Evolutionary conservation across 345 rosid species (phyloP), one percentile per base, ranked within the genome.

Genomic region (Rhizophora mangle): DNA sequence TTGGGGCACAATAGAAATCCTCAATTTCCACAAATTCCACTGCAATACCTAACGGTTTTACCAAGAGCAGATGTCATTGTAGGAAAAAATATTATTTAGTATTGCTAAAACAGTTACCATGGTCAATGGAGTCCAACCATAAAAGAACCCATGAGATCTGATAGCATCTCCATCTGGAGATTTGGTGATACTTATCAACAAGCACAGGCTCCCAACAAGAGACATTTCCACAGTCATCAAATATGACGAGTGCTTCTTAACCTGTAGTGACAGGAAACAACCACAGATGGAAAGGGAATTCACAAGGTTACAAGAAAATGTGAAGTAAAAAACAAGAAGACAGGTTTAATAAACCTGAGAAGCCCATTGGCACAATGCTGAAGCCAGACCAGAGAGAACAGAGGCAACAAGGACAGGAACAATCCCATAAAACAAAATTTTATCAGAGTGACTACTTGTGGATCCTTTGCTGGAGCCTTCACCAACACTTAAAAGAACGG

Each of bases 131-230:
- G 94, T 95, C 98, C 99, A 95, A 43, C 97, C 99, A 74, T 90
- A 85, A 73, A 95, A 92, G 79, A 90, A 92, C 20, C 99, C 99
- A 9, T 73, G 75, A 73, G 63, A 78, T 76, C 83, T 86, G 58
- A 92, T 95, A 31, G 97, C 93, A 82, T 88, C 91, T 59, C 99
- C 99, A 77, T 95, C 99, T 11, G 99, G 99, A 82, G 99, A 95
- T 78, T 87, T 92, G 32, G 82, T 72, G 68, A 83, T 87, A 51
- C 99, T 95, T 72, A 68, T 85, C 81, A 90, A 74, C 82, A 95
- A 78, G 82, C 99, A 95, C 30, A 95, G 73, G 85, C 94, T 87
- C 80, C 99, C 99, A 76, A 87, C 92, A 64, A 95, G 56, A 53
- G 99, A 95, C 99, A 95, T 95, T 78, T 92, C 99, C 27, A 95